Base-by-base conservation (phyloP, 805 yeast species). In the Saturnispora diversa region DNA sequence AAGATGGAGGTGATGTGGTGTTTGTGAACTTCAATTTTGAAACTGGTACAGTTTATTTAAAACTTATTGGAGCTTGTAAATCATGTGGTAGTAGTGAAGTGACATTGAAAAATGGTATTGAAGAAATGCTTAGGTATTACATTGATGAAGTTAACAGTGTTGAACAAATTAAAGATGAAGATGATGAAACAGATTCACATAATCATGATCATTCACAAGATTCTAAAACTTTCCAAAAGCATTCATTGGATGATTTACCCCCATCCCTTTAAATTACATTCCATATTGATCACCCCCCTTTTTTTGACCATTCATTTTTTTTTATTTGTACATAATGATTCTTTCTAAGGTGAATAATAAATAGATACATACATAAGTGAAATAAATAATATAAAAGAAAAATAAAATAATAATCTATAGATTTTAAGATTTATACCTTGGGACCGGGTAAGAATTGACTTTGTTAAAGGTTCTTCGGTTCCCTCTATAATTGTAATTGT, bases 1-100 rank as follows among this genome's bases (percentile, higher is more conserved):
- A 92, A 54, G 99, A 92, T 55, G 99, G 99, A 47, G 99, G 99
- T 25, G 97, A 92, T 56, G 80, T 92, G 46, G 88, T 85, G 52
- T 94, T 78, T 59, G 73, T 84, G 44, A 92, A 85, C 5, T 88
- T 84, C 56, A 85, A 84, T 43, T 86, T 82, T 47, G 84, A 80
- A 44, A 71, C 82, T 1, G 98, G 98, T 2, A 77, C 82, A 11
- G 97, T 94, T 6, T 84, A 76, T 58, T 74, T 92, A 51, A 86
- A 84, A 58, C 67, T 92, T 34, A 88, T 85, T 52, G 99, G 99
- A 36, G 97, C 98, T 6, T 92, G 99, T 64, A 80, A 94, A 40
- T 75, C 94, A 2, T 92, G 99, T 53, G 86, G 94, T 4, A 71
- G 87, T 6, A 82, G 94, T 54, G 85, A 85, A 47, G 92, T 87